These are phyloP conservation scores for Colletotrichum sp. DNA, from an alignment of 2,329 filamentous ascomycete genomes.

Conservation along the genomic window DNA sequence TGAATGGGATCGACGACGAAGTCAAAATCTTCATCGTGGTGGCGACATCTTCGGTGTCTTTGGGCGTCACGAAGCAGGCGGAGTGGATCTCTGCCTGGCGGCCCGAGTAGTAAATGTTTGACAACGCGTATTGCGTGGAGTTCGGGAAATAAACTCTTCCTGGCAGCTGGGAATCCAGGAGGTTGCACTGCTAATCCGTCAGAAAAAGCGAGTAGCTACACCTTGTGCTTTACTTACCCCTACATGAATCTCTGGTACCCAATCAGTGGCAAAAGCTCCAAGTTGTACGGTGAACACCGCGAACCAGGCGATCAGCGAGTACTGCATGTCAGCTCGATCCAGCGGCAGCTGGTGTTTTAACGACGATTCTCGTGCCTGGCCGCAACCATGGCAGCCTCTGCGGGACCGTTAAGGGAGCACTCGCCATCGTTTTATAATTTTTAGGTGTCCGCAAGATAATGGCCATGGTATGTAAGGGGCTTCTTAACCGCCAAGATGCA, in stretches of 20 bases:
- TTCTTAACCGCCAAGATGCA: background rate
- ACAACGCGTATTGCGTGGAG: constrained; percentile 24
- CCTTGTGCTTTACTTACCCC: background rate
- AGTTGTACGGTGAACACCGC: background rate
- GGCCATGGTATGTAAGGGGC: background rate
- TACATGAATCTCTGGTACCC: background rate
- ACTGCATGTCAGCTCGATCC: background rate
- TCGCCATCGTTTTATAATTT: background rate
- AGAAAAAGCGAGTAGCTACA: background rate
- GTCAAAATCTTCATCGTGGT: constrained; percentile 26
- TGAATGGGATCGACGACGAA: constrained; percentile 39
- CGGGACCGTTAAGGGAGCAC: background rate
- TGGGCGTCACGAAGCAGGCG: constrained; percentile 28
- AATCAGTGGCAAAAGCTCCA: background rate
- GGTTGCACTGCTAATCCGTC: constrained; percentile 17
- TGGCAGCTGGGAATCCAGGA: constrained; percentile 22
- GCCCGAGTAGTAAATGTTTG: constrained; percentile 35
- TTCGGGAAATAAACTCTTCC: constrained; percentile 25
- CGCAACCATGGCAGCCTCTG: background rate
- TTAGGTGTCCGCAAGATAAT: background rate
- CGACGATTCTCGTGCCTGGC: background rate
- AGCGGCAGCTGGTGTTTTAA: background rate
- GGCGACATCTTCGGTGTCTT: constrained; percentile 31
- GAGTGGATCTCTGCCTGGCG: constrained; percentile 29
- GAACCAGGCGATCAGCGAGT: background rate